Evolutionary conservation across 2,329 filamentous ascomycete genomes (phyloP).

Genomic region (Monosporascus ibericus): DNA sequence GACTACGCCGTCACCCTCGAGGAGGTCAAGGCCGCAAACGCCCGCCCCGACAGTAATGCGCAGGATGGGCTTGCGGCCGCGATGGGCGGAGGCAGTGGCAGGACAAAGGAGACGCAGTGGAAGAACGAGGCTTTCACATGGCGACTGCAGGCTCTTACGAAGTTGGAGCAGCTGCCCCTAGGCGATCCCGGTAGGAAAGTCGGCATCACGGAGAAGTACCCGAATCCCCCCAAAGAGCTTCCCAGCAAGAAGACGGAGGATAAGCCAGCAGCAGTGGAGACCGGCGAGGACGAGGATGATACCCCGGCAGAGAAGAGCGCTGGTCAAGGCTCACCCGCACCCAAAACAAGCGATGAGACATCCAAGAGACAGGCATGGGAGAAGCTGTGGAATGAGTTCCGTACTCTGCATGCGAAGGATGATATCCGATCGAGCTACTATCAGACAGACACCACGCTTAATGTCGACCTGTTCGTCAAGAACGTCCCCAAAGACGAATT

Average conservation of each 20-base stretch:
- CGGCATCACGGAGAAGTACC: constrained; percentile 29
- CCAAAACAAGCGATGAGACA: not conserved
- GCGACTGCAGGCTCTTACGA: constrained; percentile 40
- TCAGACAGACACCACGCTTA: constrained; percentile 31
- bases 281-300: not conserved
- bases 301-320: too few relatives aligned
- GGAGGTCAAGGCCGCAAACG: constrained; percentile 18
- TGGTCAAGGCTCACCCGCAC: not conserved
- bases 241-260: constrained; percentile 11
- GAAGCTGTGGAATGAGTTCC: constrained; percentile 15
- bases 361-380: constrained; percentile 10
- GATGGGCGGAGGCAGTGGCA: constrained; percentile 7
- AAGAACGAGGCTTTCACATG: constrained; percentile 37
- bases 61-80: constrained; percentile 15
- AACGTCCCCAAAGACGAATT: constrained; percentile 35
- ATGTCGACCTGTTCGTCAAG: constrained; percentile 34
- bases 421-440: constrained; percentile 35
- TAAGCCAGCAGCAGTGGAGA: constrained; percentile 1
- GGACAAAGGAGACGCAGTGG: constrained; percentile 18
- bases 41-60: constrained; percentile 4
- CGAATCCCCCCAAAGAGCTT: constrained; percentile 19
- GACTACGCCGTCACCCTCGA: constrained; percentile 37
- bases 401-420: constrained; percentile 16
- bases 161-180: constrained; percentile 37
- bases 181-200: constrained; percentile 42